Conservation (phyloP, 129 eudicot species). For the Chrysanthemum makinoi region DNA sequence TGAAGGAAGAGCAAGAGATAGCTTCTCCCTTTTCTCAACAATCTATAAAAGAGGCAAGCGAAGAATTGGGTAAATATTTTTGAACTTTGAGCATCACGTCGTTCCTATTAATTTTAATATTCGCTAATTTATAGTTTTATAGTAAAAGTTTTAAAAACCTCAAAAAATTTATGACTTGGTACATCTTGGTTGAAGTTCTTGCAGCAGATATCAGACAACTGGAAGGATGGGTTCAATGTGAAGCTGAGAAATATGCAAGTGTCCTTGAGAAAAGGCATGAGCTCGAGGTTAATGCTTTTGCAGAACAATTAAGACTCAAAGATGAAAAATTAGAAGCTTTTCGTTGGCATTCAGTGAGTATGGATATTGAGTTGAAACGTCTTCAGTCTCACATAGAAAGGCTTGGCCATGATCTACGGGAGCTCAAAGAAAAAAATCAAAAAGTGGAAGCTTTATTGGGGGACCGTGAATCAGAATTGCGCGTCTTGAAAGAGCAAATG, state of each 20-base stretch:
- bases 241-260: conserved; percentile 45
- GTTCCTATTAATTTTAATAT: not conserved
- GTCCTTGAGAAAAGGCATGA: conserved; percentile 61
- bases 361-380: conserved; percentile 67
- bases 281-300: conserved; percentile 68
- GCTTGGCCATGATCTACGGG: conserved; percentile 45
- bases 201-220: conserved; percentile 40
- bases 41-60: conserved; percentile 33
- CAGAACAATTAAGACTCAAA: conserved; percentile 69
- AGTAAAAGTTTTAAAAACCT: not conserved
- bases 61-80: conserved; percentile 52
- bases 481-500: conserved; percentile 51
- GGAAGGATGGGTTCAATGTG: conserved; percentile 55
- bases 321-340: conserved; percentile 79
- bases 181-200: conserved; percentile 25
- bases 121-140: not conserved
- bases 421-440: conserved; percentile 49
- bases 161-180: conserved; percentile 11
- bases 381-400: conserved; percentile 58
- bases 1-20: conserved; percentile 28
- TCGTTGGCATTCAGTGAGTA: conserved; percentile 65
- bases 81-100: not conserved
- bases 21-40: conserved; percentile 31
- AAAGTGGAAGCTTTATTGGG: conserved; percentile 50
- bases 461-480: conserved; percentile 62